Base-by-base conservation (phyloP, 2,329 filamentous ascomycete genomes). In the Ploettnerulaceae sp. region DNA sequence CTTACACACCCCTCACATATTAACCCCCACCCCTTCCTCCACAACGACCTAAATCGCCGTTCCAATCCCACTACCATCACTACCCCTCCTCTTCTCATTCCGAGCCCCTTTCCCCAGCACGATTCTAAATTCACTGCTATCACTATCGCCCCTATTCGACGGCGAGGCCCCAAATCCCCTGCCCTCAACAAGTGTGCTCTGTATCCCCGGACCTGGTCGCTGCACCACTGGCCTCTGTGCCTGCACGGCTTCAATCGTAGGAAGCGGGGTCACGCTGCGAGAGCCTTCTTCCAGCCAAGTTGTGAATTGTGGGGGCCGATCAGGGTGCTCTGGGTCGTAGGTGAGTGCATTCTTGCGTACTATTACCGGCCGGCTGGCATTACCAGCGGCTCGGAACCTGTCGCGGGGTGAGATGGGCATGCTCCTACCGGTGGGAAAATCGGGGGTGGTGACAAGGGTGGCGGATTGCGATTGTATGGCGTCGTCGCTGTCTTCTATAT, bases 291-390 rank as follows among this genome's bases (percentile, higher is more conserved):
- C 46, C 28, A 47, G 28, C 45, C 47, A 51, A 17, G 48, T 52
- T 5, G 47, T 47, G 35, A 55, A 53, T 15, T 43, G 39, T 5
- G 53, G 53, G 9, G 53, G 53, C 4, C 28, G 32, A 29, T 49
- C 47, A 4, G 53, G 53, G 20, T 51, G 46, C 36, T 55, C 53
- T 14, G 45, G 28, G 32, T 55, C 53, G 26, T 55, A 55, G 0
- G 44, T 51, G 11, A 55, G 26, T 1, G 53, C 52, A 35, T 50
- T 52, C 26, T 49, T 52, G 36, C 50, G 40, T 11, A 46, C 33
- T 28, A 49, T 38, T 15, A 32, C 17, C 8, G 22, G 14, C 15
- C 21, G 15, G 5, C 28, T 44, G 14, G 8, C 22, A 3, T 22
- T 40, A 12, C 37, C 12, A 7, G 9, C 14, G 4, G 31, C 8